Evolutionary conservation across 768 basidiomycete species (phyloP).

Genomic region (Podaxis pistillaris): DNA sequence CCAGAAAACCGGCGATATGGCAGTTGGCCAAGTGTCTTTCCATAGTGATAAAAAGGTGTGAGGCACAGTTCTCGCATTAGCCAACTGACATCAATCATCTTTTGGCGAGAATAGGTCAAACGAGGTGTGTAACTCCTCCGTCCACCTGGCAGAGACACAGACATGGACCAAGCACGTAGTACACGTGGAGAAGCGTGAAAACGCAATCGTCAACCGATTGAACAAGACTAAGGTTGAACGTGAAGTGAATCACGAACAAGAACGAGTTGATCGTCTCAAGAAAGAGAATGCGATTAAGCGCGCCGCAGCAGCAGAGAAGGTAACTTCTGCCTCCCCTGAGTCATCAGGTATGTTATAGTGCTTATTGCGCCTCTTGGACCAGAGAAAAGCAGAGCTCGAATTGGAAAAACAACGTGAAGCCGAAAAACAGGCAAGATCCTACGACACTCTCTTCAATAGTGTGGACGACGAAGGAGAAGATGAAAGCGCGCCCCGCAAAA

Average conservation of each 20-base stretch:
- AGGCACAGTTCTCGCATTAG: not conserved
- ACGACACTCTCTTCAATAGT: conserved; percentile 71
- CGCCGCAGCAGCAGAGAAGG: conserved; percentile 65
- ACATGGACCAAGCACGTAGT: conserved; percentile 40
- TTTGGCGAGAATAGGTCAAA: conserved; percentile 57
- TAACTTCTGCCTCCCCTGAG: conserved; percentile 24
- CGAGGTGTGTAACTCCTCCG: conserved; percentile 45
- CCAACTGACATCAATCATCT: not conserved
- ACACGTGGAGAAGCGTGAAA: conserved; percentile 78
- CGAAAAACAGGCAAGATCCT: conserved; percentile 85
- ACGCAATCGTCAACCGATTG: conserved; percentile 85
- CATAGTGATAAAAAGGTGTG: conserved; percentile 84
- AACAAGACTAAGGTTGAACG: conserved; percentile 90
- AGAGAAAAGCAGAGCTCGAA: conserved; percentile 82
- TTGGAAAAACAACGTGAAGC: conserved; percentile 75
- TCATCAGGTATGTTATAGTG: not conserved
- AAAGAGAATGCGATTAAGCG: conserved; percentile 65
- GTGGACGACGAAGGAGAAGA: conserved; percentile 46
- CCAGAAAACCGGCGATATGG: conserved; percentile 98
- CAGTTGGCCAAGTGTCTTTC: conserved; percentile 93
- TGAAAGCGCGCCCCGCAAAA: conserved; percentile 44
- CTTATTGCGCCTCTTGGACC: conserved; percentile 5
- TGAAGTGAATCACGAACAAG: conserved; percentile 89
- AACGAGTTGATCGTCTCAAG: conserved; percentile 79
- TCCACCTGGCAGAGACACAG: not conserved